phyloP scores from a whole-genome alignment of 2,329 filamentous ascomycete species.

The Cytospora piceae region DNA sequence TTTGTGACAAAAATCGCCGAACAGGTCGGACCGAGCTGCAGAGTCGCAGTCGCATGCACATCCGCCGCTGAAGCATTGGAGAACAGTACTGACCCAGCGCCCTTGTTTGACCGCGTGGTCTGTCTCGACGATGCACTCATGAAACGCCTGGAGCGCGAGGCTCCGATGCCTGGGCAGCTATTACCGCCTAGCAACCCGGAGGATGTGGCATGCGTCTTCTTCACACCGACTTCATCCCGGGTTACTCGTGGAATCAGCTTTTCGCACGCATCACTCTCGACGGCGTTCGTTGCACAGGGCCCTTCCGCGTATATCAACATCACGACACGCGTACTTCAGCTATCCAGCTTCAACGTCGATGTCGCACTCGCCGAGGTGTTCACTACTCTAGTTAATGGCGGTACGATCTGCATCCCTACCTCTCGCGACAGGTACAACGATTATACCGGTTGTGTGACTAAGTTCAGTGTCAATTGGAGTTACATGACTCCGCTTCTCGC shows the following conservation, averaged over 20 bases:
- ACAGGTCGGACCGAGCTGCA: constrained; percentile 30
- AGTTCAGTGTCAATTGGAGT: constrained; percentile 55
- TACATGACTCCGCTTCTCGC: constrained; percentile 65
- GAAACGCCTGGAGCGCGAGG: constrained; percentile 28
- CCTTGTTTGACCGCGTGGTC: constrained; percentile 27
- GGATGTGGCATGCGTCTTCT: constrained; percentile 63
- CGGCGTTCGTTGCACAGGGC: constrained; percentile 55
- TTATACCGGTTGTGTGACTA: constrained; percentile 52
- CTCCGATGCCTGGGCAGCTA: constrained; percentile 30
- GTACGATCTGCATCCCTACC: constrained; percentile 62
- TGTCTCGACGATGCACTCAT: constrained; percentile 27
- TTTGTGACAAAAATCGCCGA: constrained; percentile 34
- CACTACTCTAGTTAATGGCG: constrained; percentile 58
- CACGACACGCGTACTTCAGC: constrained; percentile 60
- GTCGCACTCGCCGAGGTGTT: constrained; percentile 58
- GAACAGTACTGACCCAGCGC: constrained; percentile 3
- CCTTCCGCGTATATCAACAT: constrained; percentile 52
- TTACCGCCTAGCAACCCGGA: constrained; percentile 41
- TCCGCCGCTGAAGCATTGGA: constrained; percentile 27
- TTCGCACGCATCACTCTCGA: constrained; percentile 61
- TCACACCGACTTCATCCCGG: constrained; percentile 60
- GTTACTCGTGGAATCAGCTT: constrained; percentile 65
- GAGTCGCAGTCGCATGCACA: constrained; percentile 25
- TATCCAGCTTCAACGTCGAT: constrained; percentile 61
- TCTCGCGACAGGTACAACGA: constrained; percentile 53